A percentile compares a stretch with the other conserved stretches of the same genome.
Conservation (phyloP, 768 basidiomycete genomes). For the Filobasidium floriforme region DNA sequence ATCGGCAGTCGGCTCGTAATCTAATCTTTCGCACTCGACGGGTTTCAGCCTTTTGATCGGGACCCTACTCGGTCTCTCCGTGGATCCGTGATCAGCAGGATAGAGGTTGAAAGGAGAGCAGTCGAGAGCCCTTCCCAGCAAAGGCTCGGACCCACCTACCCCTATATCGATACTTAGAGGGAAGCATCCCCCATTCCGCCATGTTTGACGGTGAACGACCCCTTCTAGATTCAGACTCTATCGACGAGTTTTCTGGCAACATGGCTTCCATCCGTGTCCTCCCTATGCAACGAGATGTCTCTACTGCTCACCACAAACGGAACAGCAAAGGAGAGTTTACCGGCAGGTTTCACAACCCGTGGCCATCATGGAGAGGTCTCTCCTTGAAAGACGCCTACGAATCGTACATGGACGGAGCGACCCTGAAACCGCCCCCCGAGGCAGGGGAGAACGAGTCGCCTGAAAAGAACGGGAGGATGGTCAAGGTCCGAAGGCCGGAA, state of each 20-base stretch:
- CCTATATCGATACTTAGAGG: too few species aligned
- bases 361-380: slow-evolving; percentile 38
- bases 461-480: slow-evolving; percentile 18
- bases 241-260: slow-evolving; percentile 5
- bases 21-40: too few species aligned
- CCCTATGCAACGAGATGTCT: slow-evolving; percentile 9
- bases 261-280: slow-evolving; percentile 14
- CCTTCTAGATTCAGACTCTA: neutral
- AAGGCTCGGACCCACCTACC: too few species aligned
- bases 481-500: slow-evolving; percentile 17
- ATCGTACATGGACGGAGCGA: slow-evolving; percentile 38
- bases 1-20: too few species aligned
- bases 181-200: too few species aligned
- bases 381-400: slow-evolving; percentile 32
- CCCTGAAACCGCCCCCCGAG: slow-evolving; percentile 27
- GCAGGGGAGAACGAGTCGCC: slow-evolving; percentile 19
- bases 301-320: slow-evolving; percentile 9
- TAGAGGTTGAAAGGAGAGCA: too few species aligned
- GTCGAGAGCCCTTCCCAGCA: too few species aligned
- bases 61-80: too few species aligned
- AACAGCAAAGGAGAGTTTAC: neutral
- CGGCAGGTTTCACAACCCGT: slow-evolving; percentile 38
- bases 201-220: too few species aligned
- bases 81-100: too few species aligned
- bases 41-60: too few species aligned